Evolutionary conservation across 768 basidiomycete genomes (phyloP).

Genomic region (Mycena filopes): DNA sequence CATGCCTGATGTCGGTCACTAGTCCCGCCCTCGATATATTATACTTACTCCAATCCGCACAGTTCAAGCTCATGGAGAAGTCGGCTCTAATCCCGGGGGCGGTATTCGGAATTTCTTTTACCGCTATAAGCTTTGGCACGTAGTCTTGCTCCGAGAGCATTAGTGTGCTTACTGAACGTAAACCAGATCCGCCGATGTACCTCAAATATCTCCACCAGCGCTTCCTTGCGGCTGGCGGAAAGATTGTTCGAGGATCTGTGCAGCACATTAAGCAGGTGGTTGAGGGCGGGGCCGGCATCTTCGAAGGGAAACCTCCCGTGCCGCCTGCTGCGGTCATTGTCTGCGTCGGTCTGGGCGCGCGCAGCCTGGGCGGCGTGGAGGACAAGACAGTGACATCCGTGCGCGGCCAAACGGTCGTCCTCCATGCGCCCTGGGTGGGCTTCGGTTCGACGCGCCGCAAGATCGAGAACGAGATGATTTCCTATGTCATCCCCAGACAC

Average conservation of each 20-base stretch:
- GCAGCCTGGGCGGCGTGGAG: slow-evolving; percentile 67
- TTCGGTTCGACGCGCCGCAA: slow-evolving; percentile 32
- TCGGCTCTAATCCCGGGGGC: slow-evolving; percentile 20
- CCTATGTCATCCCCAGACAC: slow-evolving; percentile 75
- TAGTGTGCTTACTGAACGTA: not conserved
- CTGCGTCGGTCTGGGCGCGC: slow-evolving; percentile 52
- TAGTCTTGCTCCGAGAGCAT: not conserved
- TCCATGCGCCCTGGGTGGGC: slow-evolving; percentile 58
- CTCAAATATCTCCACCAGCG: slow-evolving; percentile 70
- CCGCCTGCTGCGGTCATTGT: slow-evolving; percentile 34
- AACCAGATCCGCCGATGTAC: slow-evolving; percentile 62
- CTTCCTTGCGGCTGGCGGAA: slow-evolving; percentile 67
- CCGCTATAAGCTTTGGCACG: slow-evolving; percentile 22
- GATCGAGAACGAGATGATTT: slow-evolving; percentile 37
- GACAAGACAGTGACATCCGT: slow-evolving; percentile 68
- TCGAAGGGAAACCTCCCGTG: slow-evolving; percentile 22
- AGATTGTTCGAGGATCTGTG: slow-evolving; percentile 56
- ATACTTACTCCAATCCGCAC: not conserved
- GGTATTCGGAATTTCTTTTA: slow-evolving; percentile 21
- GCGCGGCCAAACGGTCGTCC: slow-evolving; percentile 71
- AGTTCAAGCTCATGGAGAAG: slow-evolving; percentile 26
- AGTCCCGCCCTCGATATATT: no score
- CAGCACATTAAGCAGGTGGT: slow-evolving; percentile 71
- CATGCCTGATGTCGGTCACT: slow-evolving; percentile 48
- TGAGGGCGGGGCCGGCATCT: slow-evolving; percentile 49